phyloP scores from a whole-genome alignment of 192 early-diverging fungal genomes.

The Dimargaris cristalligena region DNA sequence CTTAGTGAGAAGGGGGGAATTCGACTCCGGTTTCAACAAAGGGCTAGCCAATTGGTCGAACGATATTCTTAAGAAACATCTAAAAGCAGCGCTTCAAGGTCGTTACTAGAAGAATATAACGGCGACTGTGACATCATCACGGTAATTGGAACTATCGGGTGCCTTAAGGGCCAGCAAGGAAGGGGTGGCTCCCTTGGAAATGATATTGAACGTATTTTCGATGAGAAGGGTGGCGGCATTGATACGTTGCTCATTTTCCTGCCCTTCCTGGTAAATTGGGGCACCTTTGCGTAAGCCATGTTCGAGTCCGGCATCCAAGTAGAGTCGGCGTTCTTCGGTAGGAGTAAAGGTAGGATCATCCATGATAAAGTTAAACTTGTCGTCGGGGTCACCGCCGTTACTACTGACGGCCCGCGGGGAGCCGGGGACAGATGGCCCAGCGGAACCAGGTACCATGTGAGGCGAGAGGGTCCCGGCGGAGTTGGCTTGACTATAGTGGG shows the following conservation, averaged over 20 bases:
- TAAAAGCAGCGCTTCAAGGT: too few species aligned
- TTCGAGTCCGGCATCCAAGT: neutral
- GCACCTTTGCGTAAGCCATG: neutral
- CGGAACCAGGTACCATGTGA: neutral
- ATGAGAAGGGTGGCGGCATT: conserved; percentile 2
- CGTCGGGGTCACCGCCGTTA: conserved; percentile 1
- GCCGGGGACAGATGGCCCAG: neutral
- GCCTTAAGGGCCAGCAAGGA: neutral
- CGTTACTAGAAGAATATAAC: neutral
- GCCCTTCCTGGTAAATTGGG: neutral
- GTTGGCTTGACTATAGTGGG: neutral
- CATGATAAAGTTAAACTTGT: conserved; percentile 1
- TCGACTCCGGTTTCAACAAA: neutral
- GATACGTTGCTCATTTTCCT: neutral
- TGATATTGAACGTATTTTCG: conserved; percentile 3
- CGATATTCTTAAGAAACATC: neutral
- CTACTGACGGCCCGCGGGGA: neutral
- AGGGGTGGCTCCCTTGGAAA: neutral
- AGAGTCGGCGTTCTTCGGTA: neutral
- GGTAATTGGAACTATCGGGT: conserved; percentile 6
- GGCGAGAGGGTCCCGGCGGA: neutral
- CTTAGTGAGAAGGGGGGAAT: neutral
- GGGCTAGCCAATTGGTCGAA: neutral
- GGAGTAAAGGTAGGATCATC: conserved; percentile 3
- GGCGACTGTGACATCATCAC: conserved; percentile 4